phyloP scores from a whole-genome alignment of 2,329 filamentous ascomycete genomes.

The Anisogramma anomala region DNA sequence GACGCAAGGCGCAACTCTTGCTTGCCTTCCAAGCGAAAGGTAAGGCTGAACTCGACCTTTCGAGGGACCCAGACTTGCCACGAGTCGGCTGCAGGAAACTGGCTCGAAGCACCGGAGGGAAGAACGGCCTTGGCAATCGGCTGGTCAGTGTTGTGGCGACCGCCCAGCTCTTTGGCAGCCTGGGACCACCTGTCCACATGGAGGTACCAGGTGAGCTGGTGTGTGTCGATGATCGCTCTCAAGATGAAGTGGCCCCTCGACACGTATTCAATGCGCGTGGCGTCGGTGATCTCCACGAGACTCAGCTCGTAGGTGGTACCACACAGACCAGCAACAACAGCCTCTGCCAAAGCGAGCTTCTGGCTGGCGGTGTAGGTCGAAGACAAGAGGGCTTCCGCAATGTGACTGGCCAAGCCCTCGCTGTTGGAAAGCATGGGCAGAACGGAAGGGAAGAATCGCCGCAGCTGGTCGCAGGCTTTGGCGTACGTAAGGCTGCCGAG shows the following conservation, averaged over 20 bases:
- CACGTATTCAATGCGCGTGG: slow-evolving; percentile 10
- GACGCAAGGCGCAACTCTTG: not conserved
- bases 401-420: not conserved
- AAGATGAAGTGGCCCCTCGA: slow-evolving; percentile 8
- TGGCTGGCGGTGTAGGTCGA: not conserved
- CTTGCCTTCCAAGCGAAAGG: not conserved
- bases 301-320: slow-evolving; percentile 7
- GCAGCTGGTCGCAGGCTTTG: slow-evolving; percentile 3
- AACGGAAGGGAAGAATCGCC: slow-evolving; percentile 6
- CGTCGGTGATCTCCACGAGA: slow-evolving; percentile 11
- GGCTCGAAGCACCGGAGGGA: not conserved
- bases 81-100: slow-evolving; percentile 2
- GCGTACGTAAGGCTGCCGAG: slow-evolving; percentile 3
- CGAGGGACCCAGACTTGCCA: slow-evolving; percentile 9
- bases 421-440: slow-evolving; percentile 4
- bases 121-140: slow-evolving; percentile 16
- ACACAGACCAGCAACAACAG: slow-evolving; percentile 7
- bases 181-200: slow-evolving; percentile 8
- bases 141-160: slow-evolving; percentile 1
- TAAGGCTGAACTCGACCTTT: not conserved
- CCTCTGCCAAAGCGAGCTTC: not conserved
- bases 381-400: not conserved
- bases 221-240: slow-evolving; percentile 6
- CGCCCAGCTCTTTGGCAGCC: not conserved
- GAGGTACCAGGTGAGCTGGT: slow-evolving; percentile 8